Evolutionary conservation across 2,329 filamentous ascomycete species (phyloP).

Genomic region (Cladosporium sp.): DNA sequence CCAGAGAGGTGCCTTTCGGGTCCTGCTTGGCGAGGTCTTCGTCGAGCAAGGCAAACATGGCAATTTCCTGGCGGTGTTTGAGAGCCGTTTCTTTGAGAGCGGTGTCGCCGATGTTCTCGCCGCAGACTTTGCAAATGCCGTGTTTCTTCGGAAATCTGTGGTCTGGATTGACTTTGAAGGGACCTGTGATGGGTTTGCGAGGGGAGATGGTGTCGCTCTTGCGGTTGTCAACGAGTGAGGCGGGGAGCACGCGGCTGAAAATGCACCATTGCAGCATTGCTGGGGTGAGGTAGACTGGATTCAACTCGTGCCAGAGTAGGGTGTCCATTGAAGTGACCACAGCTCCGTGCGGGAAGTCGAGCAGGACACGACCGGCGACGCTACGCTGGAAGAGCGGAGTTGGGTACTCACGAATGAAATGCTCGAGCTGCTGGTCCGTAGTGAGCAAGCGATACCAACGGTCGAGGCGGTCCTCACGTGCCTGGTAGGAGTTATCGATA

Average conservation of each 20-base stretch:
- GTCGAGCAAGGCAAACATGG: background rate
- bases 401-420: constrained; percentile 5
- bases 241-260: background rate
- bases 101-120: background rate
- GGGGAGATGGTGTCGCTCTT: constrained; percentile 1
- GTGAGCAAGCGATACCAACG: constrained; percentile 14
- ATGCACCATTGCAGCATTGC: constrained; percentile 7
- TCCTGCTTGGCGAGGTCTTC: background rate
- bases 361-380: background rate
- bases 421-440: constrained; percentile 15
- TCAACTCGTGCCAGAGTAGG: constrained; percentile 15
- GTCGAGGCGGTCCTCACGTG: constrained; percentile 15
- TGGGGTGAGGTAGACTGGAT: constrained; percentile 14
- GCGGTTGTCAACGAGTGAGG: background rate
- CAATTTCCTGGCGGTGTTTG: background rate
- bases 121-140: constrained; percentile 8
- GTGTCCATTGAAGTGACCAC: background rate
- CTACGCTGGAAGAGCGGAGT: constrained; percentile 4
- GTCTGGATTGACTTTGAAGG: background rate
- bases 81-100: background rate
- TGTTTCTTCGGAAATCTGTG: background rate
- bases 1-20: background rate
- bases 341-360: background rate
- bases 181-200: background rate
- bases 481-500: constrained; percentile 13